Conservation (phyloP, 257 asterid species). For the Phtheirospermum japonicum region DNA sequence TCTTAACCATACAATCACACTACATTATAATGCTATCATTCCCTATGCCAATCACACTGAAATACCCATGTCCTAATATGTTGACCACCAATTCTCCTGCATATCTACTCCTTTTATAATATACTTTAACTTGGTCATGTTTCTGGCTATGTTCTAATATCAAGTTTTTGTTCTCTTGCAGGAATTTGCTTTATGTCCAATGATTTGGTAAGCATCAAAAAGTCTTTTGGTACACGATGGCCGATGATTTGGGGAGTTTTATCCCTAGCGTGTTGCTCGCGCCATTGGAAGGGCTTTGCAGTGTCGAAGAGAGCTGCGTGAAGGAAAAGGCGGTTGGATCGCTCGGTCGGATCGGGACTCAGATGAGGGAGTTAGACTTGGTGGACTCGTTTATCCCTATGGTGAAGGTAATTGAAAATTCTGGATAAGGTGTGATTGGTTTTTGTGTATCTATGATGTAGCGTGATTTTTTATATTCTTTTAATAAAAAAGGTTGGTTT, state of each 20-base stretch:
- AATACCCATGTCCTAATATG: too few species aligned
- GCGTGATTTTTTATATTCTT: too few species aligned
- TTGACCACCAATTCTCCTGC: neutral
- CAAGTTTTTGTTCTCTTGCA: constrained; percentile 36
- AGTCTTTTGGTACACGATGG: constrained; percentile 32
- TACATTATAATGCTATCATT: too few species aligned
- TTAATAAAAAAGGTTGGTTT: too few species aligned
- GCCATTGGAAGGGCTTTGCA: constrained; percentile 51
- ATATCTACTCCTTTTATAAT: too few species aligned
- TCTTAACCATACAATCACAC: too few species aligned
- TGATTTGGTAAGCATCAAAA: constrained; percentile 69
- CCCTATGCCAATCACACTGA: too few species aligned
- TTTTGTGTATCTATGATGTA: too few species aligned
- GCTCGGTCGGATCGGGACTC: constrained; percentile 58
- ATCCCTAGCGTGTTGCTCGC: constrained; percentile 52
- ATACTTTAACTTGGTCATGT: too few species aligned
- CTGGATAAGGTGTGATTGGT: neutral
- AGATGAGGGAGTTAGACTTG: constrained; percentile 68
- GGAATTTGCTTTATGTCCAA: constrained; percentile 96
- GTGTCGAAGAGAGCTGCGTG: constrained; percentile 58
- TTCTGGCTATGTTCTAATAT: constrained; percentile 16
- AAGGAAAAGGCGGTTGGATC: too few species aligned
- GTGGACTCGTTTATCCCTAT: constrained; percentile 55
- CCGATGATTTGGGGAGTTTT: constrained; percentile 51
- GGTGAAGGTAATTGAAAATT: constrained; percentile 38